Evolutionary conservation across 1,139 yeast genomes (phyloP), one percentile per base, ranked within the genome.

Genomic region (Yamadazyma oceani): DNA sequence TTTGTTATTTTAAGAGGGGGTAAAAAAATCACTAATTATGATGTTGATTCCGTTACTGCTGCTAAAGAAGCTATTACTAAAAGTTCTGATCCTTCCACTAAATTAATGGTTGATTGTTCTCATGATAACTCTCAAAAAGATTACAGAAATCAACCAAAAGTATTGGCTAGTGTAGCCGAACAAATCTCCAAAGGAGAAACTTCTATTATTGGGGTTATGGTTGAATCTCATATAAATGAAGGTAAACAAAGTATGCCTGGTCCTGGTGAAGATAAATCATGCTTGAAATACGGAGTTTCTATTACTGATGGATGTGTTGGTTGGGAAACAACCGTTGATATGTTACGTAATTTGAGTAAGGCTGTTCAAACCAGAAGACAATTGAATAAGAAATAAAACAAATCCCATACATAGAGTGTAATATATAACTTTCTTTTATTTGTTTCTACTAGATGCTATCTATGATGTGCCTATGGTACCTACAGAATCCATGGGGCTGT

Each of bases 41-140:
- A 89, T 61, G 84, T 80, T 39, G 77, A 73, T 49, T 78, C 89
- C 9, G 88, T 92, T 35, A 74, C 78, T 41, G 82, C 75, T 32
- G 95, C 95, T 42, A 85, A 89, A 69, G 74, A 69, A 39, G 62
- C 62, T 33, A 63, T 67, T 38, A 46, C 57, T 15, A 63, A 63
- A 41, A 57, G 66, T 29, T 77, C 78, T 54, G 73, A 73, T 38
- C 73, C 67, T 30, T 55, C 56, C 24, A 64, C 65, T 43, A 65
- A 66, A 46, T 58, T 89, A 53, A 90, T 92, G 97, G 83, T 92
- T 49, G 98, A 92, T 68, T 92, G 96, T 67, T 89, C 97, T 36
- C 98, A 92, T 66, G 98, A 96, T 55, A 92, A 92, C 75, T 89
- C 97, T 28, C 80, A 75, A 64, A 92, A 92, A 71, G 95, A 92